Percentiles rank a stretch among this genome's conserved stretches.
Evolutionary conservation across 2,329 filamentous ascomycete genomes (phyloP).

Genomic region (Cordyceps fumosorosea): DNA sequence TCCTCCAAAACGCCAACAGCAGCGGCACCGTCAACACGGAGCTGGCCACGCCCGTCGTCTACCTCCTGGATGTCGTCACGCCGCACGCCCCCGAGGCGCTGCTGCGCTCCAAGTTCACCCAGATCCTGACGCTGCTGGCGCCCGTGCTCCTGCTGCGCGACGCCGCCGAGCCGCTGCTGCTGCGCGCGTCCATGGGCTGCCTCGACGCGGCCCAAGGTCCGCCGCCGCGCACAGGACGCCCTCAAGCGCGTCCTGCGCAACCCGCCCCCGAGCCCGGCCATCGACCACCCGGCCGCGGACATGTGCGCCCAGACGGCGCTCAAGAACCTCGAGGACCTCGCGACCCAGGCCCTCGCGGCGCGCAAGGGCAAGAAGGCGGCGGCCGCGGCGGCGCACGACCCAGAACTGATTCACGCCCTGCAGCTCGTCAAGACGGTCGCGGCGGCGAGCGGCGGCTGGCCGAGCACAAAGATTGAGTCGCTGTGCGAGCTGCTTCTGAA

Average conservation of each 20-base stretch:
- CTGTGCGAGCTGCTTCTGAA: conserved; percentile 83
- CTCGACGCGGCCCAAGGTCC: conserved; percentile 89
- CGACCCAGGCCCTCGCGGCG: conserved; percentile 52
- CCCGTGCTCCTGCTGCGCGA: conserved; percentile 74
- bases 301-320: conserved; percentile 93
- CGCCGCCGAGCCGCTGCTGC: conserved; percentile 78
- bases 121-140: conserved; percentile 81
- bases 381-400: conserved; percentile 58
- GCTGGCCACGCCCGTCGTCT: conserved; percentile 78
- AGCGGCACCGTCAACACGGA: conserved; percentile 70
- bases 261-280: conserved; percentile 81
- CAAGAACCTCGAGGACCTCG: conserved; percentile 69
- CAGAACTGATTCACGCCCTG: conserved; percentile 81
- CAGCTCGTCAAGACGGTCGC: conserved; percentile 90
- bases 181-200: conserved; percentile 85
- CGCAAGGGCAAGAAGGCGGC: conserved; percentile 59
- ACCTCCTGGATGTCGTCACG: conserved; percentile 89
- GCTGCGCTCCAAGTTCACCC: conserved; percentile 88
- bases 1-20: conserved; percentile 71
- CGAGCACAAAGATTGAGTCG: conserved; percentile 88
- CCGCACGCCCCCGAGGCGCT: conserved; percentile 78
- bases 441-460: conserved; percentile 84
- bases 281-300: conserved; percentile 91
- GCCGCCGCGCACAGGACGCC: conserved; percentile 88
- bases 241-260: conserved; percentile 75